phyloP scores from a whole-genome alignment of 2,329 filamentous ascomycete genomes.

The Amphichorda felina region DNA sequence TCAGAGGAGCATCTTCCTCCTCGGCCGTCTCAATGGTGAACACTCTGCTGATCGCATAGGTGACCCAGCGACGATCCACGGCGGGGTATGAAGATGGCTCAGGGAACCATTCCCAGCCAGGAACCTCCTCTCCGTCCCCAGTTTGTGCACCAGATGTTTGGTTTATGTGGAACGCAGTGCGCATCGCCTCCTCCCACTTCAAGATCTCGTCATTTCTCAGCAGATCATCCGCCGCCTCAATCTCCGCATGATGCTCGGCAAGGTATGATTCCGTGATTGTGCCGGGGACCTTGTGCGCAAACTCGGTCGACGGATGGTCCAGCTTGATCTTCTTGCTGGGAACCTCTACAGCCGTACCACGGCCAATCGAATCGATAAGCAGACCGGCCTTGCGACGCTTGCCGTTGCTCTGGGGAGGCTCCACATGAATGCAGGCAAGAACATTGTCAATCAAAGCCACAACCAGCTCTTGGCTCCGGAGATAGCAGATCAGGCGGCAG shows the following conservation, averaged over 20 bases:
- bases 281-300: slow-evolving; percentile 29
- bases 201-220: slow-evolving; percentile 31
- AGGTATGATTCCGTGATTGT: slow-evolving; percentile 38
- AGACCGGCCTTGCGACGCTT: slow-evolving; percentile 49
- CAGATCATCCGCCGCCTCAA: slow-evolving; percentile 33
- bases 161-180: slow-evolving; percentile 35
- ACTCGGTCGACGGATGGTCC: slow-evolving; percentile 15
- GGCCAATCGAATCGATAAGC: slow-evolving; percentile 63
- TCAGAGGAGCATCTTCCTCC: slow-evolving; percentile 8
- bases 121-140: slow-evolving; percentile 14
- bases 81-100: slow-evolving; percentile 33
- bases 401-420: slow-evolving; percentile 43
- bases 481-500: slow-evolving; percentile 45
- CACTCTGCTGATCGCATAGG: slow-evolving; percentile 50
- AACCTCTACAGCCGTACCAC: slow-evolving; percentile 35
- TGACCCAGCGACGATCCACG: slow-evolving; percentile 53
- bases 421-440: slow-evolving; percentile 58
- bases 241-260: slow-evolving; percentile 28
- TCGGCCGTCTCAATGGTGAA: slow-evolving; percentile 40
- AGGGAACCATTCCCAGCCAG: slow-evolving; percentile 39
- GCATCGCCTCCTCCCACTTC: slow-evolving; percentile 37
- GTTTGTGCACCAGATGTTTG: slow-evolving; percentile 10
- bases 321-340: slow-evolving; percentile 18
- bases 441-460: slow-evolving; percentile 52
- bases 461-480: slow-evolving; percentile 53